phyloP scores from a whole-genome alignment of 352 stramenopile genomes.

The Phytopythium helicoides region DNA sequence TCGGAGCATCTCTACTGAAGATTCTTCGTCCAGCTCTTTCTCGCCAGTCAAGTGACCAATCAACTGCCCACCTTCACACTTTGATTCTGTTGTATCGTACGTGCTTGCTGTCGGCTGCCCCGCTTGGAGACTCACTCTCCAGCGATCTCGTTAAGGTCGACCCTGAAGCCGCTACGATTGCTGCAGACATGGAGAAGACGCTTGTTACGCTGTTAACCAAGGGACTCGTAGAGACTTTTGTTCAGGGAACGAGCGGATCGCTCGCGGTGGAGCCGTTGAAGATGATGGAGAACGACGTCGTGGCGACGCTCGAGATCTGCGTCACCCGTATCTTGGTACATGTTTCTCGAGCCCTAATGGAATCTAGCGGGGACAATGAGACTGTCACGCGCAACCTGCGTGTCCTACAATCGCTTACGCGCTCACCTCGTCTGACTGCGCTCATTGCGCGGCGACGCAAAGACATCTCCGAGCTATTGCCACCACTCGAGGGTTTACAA shows the following conservation, averaged over 20 bases:
- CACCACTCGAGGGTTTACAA: conserved; percentile 15
- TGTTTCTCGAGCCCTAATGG: conserved; percentile 19
- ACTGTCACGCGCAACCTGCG: conserved; percentile 25
- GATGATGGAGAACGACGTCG: conserved; percentile 19
- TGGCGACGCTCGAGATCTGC: conserved; percentile 22
- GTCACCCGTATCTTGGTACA: conserved; percentile 21
- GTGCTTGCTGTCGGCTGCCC: conserved; percentile 36
- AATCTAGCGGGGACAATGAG: conserved; percentile 1
- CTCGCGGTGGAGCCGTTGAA: conserved; percentile 1
- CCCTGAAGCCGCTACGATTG: not conserved
- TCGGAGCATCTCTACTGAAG: conserved; percentile 62
- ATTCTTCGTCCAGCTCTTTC: conserved; percentile 66
- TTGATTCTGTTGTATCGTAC: conserved; percentile 57
- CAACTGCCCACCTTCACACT: conserved; percentile 51
- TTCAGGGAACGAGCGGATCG: not conserved
- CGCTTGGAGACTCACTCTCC: not conserved
- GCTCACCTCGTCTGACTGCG: conserved; percentile 27
- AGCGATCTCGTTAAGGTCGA: conserved; percentile 10
- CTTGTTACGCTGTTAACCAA: conserved; percentile 19
- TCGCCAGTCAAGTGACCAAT: conserved; percentile 33
- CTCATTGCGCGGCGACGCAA: conserved; percentile 38
- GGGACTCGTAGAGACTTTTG: not conserved
- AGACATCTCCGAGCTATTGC: conserved; percentile 20
- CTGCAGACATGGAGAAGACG: conserved; percentile 38
- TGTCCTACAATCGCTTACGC: conserved; percentile 50